A percentile compares a stretch with the other conserved stretches of the same genome.
Conservation (phyloP, 305 asterid species). For the Lippia alba region DNA sequence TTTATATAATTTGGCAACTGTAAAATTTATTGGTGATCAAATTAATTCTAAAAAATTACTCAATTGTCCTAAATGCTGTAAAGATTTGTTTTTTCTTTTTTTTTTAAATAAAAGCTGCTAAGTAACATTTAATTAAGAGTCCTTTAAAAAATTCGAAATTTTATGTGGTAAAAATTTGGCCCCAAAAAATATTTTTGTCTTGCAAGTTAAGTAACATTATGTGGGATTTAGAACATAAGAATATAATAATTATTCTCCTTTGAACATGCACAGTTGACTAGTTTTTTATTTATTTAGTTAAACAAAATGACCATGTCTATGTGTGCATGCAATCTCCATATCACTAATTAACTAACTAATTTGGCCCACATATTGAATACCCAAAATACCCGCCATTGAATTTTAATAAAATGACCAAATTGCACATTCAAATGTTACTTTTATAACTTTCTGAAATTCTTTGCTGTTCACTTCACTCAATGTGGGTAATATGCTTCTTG, state of each 20-base stretch:
- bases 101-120: no score
- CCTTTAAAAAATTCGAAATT: neutral
- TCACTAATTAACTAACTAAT: neutral
- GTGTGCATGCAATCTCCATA: neutral
- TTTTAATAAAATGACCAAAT: conserved; percentile 24
- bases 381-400: conserved; percentile 33
- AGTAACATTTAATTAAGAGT: no score
- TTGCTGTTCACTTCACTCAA: no score
- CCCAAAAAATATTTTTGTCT: conserved; percentile 1
- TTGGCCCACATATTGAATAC: neutral
- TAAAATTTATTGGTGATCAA: no score
- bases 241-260: conserved; percentile 4
- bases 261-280: conserved; percentile 23
- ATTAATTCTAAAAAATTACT: no score
- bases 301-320: neutral
- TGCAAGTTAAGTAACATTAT: conserved; percentile 25
- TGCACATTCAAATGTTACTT: conserved; percentile 5
- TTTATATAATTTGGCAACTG: no score
- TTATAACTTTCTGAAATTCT: no score
- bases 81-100: no score
- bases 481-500: no score
- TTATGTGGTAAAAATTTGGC: neutral
- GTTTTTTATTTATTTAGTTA: neutral
- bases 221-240: neutral
- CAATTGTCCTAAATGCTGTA: no score